Base-by-base conservation (phyloP, 106 monocot species). In the Amphibolis antarctica region DNA sequence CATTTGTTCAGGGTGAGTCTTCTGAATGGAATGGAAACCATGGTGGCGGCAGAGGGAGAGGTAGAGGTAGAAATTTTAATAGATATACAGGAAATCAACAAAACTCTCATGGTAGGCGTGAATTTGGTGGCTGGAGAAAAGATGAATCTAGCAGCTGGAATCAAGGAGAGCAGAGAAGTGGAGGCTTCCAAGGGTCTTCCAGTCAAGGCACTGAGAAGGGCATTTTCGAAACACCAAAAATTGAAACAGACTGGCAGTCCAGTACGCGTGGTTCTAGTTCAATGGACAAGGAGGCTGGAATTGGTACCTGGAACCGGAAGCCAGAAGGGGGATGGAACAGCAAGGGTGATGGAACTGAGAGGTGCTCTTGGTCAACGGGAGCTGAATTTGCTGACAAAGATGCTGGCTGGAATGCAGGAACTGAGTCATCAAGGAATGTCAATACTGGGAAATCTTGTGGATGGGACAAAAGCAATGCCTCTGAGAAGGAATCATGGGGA, bases 61-160 rank as follows among this genome's bases (percentile, higher is more conserved):
- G 48, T 5, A 64, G 64, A 48, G 64, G 64, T 10, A 64, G 46
- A 61, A 21, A 61, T 64, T 64, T 12, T 14, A n/a, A 28, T 12
- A 64, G 64, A 2, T 24, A 64, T 64, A 28, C 13, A 26, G 64
- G 9, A 17, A 11, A 44, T 21, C 31, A 1, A 20, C 44, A 42
- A 61, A 61, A 61, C 15, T 44, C 43, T 21, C 17, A 26, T 22
- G 46, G 48, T 15, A 48, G 55, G 20, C 23, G 55, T 26, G 24
- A 19, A 25, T 22, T 9, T 0, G 55, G 55, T 24, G 55, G 55
- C 20, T 26, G 55, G 26, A 19, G 55, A 21, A 26, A 19, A 55
- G 55, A 19, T 55, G 55, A 19, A 18, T 12, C 18, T 55, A 26
- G 26, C 4, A 5, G 26, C 46, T 64, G 64, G 47, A n/a, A 48